Conservation (phyloP, 352 stramenopile species). For the Globisporangium cederbergense region DNA sequence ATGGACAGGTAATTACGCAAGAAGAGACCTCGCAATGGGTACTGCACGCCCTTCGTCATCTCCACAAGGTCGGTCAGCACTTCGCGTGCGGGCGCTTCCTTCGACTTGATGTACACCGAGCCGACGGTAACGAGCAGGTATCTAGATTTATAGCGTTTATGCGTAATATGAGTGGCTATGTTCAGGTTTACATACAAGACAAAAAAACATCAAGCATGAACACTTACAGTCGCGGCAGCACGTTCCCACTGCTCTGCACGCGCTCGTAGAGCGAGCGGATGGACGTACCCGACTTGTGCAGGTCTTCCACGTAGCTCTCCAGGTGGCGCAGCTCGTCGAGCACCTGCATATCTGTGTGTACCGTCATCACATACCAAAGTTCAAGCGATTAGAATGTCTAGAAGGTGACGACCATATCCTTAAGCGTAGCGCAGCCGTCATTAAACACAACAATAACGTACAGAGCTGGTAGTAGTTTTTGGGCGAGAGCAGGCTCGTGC, state of each 20-base stretch:
- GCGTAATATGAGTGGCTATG: neutral
- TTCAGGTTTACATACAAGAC: neutral
- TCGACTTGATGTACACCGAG: constrained; percentile 92
- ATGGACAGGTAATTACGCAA: constrained; percentile 95
- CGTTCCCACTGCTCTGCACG: constrained; percentile 93
- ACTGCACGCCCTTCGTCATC: constrained; percentile 98
- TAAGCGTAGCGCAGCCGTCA: neutral
- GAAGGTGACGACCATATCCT: neutral
- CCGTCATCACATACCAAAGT: neutral
- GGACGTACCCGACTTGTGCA: constrained; percentile 73
- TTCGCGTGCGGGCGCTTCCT: constrained; percentile 71
- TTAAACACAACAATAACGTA: constrained; percentile 38
- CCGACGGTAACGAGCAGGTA: constrained; percentile 97
- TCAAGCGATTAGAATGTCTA: neutral
- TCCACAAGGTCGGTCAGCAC: constrained; percentile 98
- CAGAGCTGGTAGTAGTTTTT: constrained; percentile 99
- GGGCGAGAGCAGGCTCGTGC: constrained; percentile 90
- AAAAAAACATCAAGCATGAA: neutral
- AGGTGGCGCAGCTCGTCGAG: constrained; percentile 94
- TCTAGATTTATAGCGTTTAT: constrained; percentile 12
- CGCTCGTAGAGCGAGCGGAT: constrained; percentile 94
- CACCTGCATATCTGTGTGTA: constrained; percentile 67
- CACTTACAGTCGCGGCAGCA: constrained; percentile 91
- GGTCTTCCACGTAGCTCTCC: constrained; percentile 91
- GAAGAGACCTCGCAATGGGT: constrained; percentile 97